These are phyloP conservation scores for Didymella sp. DNA, from an alignment of 2,329 filamentous ascomycete genomes.

Conservation along the genomic window DNA sequence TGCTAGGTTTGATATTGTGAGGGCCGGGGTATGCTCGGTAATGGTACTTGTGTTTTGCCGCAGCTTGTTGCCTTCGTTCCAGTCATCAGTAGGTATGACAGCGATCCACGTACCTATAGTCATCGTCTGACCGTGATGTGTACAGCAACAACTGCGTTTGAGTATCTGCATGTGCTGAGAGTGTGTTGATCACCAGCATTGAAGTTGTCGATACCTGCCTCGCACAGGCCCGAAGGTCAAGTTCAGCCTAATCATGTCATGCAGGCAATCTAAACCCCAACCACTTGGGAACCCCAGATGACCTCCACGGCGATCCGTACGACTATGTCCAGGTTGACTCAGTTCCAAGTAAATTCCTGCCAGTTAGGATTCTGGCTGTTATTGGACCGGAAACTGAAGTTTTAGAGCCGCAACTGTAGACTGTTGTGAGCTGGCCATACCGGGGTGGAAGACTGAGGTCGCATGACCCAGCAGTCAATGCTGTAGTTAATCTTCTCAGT, in stretches of 20 bases:
- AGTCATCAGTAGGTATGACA: neutral
- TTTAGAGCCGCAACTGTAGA: slow-evolving; percentile 9
- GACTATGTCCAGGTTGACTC: slow-evolving; percentile 2
- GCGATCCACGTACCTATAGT: neutral
- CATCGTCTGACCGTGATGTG: neutral
- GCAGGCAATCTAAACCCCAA: slow-evolving; percentile 38
- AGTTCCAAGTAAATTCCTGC: slow-evolving; percentile 7
- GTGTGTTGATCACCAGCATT: slow-evolving; percentile 4
- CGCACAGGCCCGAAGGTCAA: slow-evolving; percentile 14
- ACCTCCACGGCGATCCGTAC: neutral
- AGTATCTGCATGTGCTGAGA: neutral
- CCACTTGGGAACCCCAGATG: slow-evolving; percentile 24
- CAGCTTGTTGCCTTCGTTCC: neutral
- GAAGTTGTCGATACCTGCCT: slow-evolving; percentile 6
- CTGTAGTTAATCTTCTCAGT: neutral
- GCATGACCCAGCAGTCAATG: neutral
- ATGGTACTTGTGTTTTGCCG: neutral
- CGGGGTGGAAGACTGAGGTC: neutral
- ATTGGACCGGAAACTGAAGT: slow-evolving; percentile 10
- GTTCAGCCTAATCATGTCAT: slow-evolving; percentile 42
- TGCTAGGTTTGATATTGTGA: slow-evolving; percentile 19
- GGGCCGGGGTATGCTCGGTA: slow-evolving; percentile 13
- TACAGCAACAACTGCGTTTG: no score
- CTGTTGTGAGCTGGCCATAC: neutral
- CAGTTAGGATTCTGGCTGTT: neutral